A percentile compares a stretch with the other conserved stretches of the same genome.
Evolutionary conservation across 1,284 basidiomycete species (phyloP).

Genomic region (Malassezia nana): DNA sequence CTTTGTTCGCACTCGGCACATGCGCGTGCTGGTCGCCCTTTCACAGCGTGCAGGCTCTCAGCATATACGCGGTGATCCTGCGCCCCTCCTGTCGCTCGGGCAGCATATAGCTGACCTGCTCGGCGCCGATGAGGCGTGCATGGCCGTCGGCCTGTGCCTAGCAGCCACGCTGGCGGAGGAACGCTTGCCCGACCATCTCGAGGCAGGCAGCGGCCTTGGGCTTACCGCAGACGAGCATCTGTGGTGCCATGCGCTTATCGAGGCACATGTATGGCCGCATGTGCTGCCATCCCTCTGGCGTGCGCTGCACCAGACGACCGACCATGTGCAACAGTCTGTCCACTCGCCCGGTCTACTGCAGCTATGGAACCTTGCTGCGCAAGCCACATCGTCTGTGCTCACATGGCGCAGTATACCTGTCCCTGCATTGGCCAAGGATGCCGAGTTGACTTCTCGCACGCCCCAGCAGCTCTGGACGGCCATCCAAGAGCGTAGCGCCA

Average conservation of each 20-base stretch:
- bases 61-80: background rate
- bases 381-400: background rate
- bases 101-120: background rate
- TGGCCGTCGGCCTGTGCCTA: slow-evolving; percentile 4
- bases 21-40: slow-evolving; percentile 4
- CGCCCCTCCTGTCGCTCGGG: background rate
- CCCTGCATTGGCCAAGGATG: background rate
- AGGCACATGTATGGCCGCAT: slow-evolving; percentile 4
- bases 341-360: background rate
- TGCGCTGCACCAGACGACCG: background rate
- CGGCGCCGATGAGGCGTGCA: background rate
- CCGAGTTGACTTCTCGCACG: background rate
- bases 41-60: background rate
- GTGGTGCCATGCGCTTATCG: slow-evolving; percentile 32
- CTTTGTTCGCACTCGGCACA: background rate
- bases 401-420: slow-evolving; percentile 5
- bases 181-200: background rate
- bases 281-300: slow-evolving; percentile 1
- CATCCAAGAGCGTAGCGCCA: background rate
- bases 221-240: slow-evolving; percentile 28
- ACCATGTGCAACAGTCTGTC: background rate
- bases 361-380: background rate
- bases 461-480: background rate
- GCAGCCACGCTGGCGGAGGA: slow-evolving; percentile 1
- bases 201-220: slow-evolving; percentile 16